These are phyloP conservation scores for Saxophila tyrrhenica DNA, from an alignment of 495 filamentous ascomycete species.

Conservation along the genomic window DNA sequence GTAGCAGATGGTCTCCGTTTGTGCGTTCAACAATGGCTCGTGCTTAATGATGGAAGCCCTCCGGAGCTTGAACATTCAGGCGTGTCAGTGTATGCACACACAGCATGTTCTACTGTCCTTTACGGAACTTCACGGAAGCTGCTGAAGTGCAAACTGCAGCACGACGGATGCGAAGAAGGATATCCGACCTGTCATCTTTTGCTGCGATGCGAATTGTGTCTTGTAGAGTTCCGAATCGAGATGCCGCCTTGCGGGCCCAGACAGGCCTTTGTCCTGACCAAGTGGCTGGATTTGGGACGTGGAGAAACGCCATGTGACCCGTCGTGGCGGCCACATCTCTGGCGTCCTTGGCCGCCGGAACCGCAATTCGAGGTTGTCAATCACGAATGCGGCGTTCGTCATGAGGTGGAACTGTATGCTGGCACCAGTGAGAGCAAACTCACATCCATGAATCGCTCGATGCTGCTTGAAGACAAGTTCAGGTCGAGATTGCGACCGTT, in stretches of 20 bases:
- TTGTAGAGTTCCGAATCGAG: background rate
- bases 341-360: no score
- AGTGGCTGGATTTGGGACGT: background rate
- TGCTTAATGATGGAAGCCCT: background rate
- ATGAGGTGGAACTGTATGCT: no score
- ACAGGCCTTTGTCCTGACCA: background rate
- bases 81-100: background rate
- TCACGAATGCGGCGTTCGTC: no score
- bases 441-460: no score
- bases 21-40: background rate
- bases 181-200: background rate
- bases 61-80: background rate
- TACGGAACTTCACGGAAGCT: background rate
- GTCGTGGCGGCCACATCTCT: background rate
- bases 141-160: background rate
- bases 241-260: background rate
- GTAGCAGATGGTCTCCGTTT: background rate
- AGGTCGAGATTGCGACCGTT: no score
- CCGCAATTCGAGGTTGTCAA: no score
- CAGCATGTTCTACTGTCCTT: background rate
- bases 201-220: background rate
- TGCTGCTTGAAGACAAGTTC: no score
- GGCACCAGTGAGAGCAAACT: no score
- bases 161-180: background rate
- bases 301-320: background rate